phyloP scores from a whole-genome alignment of 306 rosid species.

The Prunus davidiana region DNA sequence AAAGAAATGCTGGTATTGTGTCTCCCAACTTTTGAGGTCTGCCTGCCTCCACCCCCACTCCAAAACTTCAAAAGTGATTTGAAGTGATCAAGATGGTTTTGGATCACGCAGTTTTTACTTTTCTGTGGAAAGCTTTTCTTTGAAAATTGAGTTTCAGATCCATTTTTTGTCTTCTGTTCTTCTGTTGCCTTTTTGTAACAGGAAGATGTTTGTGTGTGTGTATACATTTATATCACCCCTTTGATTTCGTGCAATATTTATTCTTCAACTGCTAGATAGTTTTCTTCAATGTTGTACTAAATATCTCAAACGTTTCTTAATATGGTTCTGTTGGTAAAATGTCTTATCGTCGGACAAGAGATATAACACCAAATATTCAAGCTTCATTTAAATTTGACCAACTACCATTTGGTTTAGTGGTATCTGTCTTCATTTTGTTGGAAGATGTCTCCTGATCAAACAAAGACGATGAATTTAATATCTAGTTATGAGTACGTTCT shows the following conservation, averaged over 20 bases:
- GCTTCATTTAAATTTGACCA: too few relatives aligned
- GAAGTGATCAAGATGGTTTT: not conserved
- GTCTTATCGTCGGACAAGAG: not conserved
- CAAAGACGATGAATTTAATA: too few relatives aligned
- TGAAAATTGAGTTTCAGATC: not conserved
- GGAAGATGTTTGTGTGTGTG: too few relatives aligned
- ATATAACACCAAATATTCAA: not conserved
- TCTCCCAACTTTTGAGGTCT: constrained; percentile 3
- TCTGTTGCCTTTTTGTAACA: not conserved
- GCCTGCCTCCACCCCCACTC: constrained; percentile 2
- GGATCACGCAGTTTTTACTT: not conserved
- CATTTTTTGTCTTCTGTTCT: not conserved
- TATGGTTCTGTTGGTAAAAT: not conserved
- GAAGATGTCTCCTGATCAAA: too few relatives aligned
- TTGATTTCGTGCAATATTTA: too few relatives aligned
- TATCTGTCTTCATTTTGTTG: too few relatives aligned
- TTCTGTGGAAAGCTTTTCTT: not conserved
- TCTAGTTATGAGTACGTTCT: too few relatives aligned
- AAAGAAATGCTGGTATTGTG: not conserved
- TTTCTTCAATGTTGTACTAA: too few relatives aligned
- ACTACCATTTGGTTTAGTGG: too few relatives aligned
- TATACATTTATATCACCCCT: too few relatives aligned
- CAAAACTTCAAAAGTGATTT: not conserved
- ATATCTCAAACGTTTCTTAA: not conserved
- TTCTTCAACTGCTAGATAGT: too few relatives aligned